Evolutionary conservation across 306 rosid species (phyloP), one percentile per base, ranked within the genome.

Genomic region (Carpinus viminea): DNA sequence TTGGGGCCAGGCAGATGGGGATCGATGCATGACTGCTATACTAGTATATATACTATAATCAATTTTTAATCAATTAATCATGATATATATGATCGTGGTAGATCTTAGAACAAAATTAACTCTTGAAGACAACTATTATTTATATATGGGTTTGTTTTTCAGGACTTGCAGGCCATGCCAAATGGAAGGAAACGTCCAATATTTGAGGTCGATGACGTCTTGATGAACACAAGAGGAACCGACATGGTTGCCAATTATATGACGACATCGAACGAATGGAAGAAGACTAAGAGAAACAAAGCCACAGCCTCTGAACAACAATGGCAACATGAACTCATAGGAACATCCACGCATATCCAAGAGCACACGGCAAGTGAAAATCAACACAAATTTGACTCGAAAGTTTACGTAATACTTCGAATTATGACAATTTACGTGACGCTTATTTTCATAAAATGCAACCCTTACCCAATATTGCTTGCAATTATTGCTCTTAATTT

Each of bases 131-230:
- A 16, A 15, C 7, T 12, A 17, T 13, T 4, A 68, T 17, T 38
- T 8, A 28, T 41, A 34, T 31, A 34, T 77, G 24, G 31, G 61
- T 16, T 18, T 48, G 8, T 51, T 21, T 54, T 41, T 51, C 54
- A 82, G 83, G 77, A 75, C 46, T 66, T 81, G 61, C 87, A 81
- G 84, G 74, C 76, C 2, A 71, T 59, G 17, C 79, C 69, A 79
- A 79, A 76, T 74, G 79, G 59, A 53, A 81, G 85, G 69, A 90
- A 86, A 83, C 89, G 88, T 28, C 84, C 87, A 50, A 70, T 79
- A 24, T 24, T 24, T 78, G 87, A 86, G 79, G 70, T 64, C 38
- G 36, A 60, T 72, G 79, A 55, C 48, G 24, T 70, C 13, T 53
- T 71, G 41, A 55, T 71, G 41, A 55, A 77, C 59, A 74, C 36